Evolutionary conservation across 441 rosid genomes (phyloP), one percentile per base, ranked within the genome.

Genomic region (Cnidoscolus chayamansa): DNA sequence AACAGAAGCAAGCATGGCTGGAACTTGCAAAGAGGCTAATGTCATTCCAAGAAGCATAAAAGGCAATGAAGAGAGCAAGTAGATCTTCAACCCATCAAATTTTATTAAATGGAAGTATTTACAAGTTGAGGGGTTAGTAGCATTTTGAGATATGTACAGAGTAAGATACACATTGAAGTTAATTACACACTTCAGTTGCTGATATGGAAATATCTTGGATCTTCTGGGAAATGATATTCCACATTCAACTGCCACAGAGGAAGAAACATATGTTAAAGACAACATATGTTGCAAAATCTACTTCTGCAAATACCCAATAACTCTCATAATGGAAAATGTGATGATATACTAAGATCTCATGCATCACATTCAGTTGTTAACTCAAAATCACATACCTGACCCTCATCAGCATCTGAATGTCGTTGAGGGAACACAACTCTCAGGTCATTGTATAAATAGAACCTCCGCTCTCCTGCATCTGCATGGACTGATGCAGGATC

Each of bases 391-490:
- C 82, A 70, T 86, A 94, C 98, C 98, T 92, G 89, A 80, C 98
- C 97, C 85, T 94, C 98, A 74, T 94, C 98, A 31, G 91, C 72
- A 70, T 94, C 98, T 43, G 97, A 84, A 85, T 94, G 98, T 69
- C 97, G 97, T 76, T 94, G 98, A 66, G 98, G 97, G 79, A 94
- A 94, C 64, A 94, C 94, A 1, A 86, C 97, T 80, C 94, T 89
- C 84, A 94, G 68, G 74, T 94, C 98, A 72, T 92, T 94, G 83
- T 89, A 92, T 64, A 94, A 77, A 79, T 90, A 94, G 86, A 94
- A 94, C 68, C 91, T 90, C 54, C 96, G 81, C 17, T 92, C 86
- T 62, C 79, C 87, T 31, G 68, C 76, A 62, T 78, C 88, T 20
- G 68, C 50, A 62, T 65, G 85, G 25, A 74, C 76, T 47, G 81